Conservation (phyloP, 2,329 filamentous ascomycete species). For the Colletotrichum higginsianum region DNA sequence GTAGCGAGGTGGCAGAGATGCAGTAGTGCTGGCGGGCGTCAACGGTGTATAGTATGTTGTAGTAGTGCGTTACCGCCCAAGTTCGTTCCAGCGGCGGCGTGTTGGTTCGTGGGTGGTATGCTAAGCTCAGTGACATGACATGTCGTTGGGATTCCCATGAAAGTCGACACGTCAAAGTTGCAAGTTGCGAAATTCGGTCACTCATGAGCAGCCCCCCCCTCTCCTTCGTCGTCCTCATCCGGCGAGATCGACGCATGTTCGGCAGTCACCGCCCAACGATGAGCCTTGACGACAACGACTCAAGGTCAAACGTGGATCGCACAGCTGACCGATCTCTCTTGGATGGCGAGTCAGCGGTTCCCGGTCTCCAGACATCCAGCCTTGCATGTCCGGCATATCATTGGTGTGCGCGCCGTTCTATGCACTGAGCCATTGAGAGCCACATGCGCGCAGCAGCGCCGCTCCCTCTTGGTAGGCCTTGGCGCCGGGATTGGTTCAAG, state of each 20-base stretch:
- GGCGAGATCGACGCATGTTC: slow-evolving; percentile 34
- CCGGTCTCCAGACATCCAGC: slow-evolving; percentile 32
- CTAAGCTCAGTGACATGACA: not conserved
- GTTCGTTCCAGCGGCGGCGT: slow-evolving; percentile 22
- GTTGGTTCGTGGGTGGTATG: not conserved
- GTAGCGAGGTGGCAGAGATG: slow-evolving; percentile 13
- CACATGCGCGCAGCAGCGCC: slow-evolving; percentile 38
- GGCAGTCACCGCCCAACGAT: slow-evolving; percentile 34
- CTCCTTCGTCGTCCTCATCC: slow-evolving; percentile 18
- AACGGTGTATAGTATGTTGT: slow-evolving; percentile 12
- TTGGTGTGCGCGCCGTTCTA: slow-evolving; percentile 28
- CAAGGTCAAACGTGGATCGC: slow-evolving; percentile 36
- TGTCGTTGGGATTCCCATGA: slow-evolving; percentile 26
- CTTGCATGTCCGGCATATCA: slow-evolving; percentile 30
- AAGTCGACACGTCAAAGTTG: slow-evolving; percentile 21
- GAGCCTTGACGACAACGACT: slow-evolving; percentile 28
- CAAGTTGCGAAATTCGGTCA: slow-evolving; percentile 4
- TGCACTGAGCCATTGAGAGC: slow-evolving; percentile 28
- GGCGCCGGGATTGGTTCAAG: slow-evolving; percentile 16
- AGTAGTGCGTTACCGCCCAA: not conserved
- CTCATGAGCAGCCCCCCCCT: not conserved
- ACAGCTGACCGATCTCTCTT: slow-evolving; percentile 36
- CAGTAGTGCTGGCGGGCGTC: slow-evolving; percentile 31
- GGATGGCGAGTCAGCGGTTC: slow-evolving; percentile 40
- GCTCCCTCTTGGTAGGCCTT: slow-evolving; percentile 31